Evolutionary conservation across 1,139 yeast genomes (phyloP).

Genomic region (Meyerozyma athensensis): DNA sequence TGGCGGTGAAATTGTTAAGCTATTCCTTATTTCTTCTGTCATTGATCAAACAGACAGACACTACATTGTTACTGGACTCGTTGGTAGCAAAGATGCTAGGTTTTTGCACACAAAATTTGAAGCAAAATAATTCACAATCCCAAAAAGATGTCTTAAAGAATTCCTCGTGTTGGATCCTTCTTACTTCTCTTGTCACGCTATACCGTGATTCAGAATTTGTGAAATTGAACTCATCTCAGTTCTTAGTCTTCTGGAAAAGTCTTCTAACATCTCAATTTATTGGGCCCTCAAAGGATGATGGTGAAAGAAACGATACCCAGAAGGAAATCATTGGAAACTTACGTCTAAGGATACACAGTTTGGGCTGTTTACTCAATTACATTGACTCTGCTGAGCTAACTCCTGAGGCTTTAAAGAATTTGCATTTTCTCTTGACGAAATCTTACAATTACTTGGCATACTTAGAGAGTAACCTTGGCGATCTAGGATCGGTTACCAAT

Average conservation of each 20-base stretch:
- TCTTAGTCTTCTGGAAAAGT: slow-evolving; percentile 76
- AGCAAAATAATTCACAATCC: slow-evolving; percentile 25
- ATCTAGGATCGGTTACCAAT: slow-evolving; percentile 31
- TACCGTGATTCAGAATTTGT: slow-evolving; percentile 57
- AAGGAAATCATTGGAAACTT: slow-evolving; percentile 36
- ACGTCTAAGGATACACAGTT: slow-evolving; percentile 43
- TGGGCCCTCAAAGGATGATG: slow-evolving; percentile 18
- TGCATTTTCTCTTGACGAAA: slow-evolving; percentile 39
- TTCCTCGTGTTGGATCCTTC: slow-evolving; percentile 59
- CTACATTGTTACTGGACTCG: slow-evolving; percentile 36
- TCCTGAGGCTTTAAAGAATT: slow-evolving; percentile 35
- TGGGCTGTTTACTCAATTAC: slow-evolving; percentile 42
- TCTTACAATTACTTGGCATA: slow-evolving; percentile 40
- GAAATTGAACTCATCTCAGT: slow-evolving; percentile 68
- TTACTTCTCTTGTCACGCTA: slow-evolving; percentile 73
- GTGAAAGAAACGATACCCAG: slow-evolving; percentile 15
- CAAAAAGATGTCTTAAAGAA: slow-evolving; percentile 20
- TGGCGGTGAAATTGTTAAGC: slow-evolving; percentile 25
- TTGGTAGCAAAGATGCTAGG: slow-evolving; percentile 40
- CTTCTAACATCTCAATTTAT: slow-evolving; percentile 49
- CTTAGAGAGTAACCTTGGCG: slow-evolving; percentile 37
- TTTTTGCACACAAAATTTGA: slow-evolving; percentile 45
- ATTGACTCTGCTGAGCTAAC: slow-evolving; percentile 29
- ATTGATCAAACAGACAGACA: slow-evolving; percentile 35
- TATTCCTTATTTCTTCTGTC: slow-evolving; percentile 37